Base-by-base conservation (phyloP, 148 eudicot genomes). In the Vaccinium darrowii region DNA sequence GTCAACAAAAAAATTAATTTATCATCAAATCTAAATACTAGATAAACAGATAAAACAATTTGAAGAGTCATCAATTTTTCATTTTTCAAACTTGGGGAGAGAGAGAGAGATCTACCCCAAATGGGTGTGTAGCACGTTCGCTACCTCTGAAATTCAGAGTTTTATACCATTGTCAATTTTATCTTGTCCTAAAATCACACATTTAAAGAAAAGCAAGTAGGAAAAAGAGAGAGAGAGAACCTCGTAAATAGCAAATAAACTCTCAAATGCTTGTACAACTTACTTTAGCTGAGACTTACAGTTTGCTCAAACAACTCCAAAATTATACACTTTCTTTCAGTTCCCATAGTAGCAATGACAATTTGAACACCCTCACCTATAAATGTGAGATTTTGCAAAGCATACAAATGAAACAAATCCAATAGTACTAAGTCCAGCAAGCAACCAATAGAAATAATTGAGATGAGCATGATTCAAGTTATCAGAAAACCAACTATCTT, bases 391-490 rank as follows among this genome's bases (percentile, higher is more conserved):
- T 82, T 79, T 88, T 57, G 88, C 80, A 8, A 84, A 88, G 56
- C 21, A 86, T n/a, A 84, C 16, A 60, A 52, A 86, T 4, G 67
- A 86, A 16, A 72, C 81, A 8, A 88, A 74, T 19, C 62, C 69
- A 4, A 75, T 25, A 1, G 83, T 78, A 81, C 86, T 87, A 21
- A 89, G 58, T 49, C 87, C 47, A 43, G 47, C 47, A 43, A 43
- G 47, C 47, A 43, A 43, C 47, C 47, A 43, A 43, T 43, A 43
- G 81, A 92, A 93, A 86, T 92, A 90, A 88, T 93, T 93, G 58
- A 93, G 89, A 85, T 91, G 93, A 0, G 88, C 93, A 63, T 76
- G 88, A 71, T 92, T 92, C 78, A 92, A 79, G 82, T 93, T 90
- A 74, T 91, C 84, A 2, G 91, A 87, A 72, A 93, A 91, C 96